Evolutionary conservation across 441 rosid genomes (phyloP), one percentile per base, ranked within the genome.

Genomic region (Capsella rubella): DNA sequence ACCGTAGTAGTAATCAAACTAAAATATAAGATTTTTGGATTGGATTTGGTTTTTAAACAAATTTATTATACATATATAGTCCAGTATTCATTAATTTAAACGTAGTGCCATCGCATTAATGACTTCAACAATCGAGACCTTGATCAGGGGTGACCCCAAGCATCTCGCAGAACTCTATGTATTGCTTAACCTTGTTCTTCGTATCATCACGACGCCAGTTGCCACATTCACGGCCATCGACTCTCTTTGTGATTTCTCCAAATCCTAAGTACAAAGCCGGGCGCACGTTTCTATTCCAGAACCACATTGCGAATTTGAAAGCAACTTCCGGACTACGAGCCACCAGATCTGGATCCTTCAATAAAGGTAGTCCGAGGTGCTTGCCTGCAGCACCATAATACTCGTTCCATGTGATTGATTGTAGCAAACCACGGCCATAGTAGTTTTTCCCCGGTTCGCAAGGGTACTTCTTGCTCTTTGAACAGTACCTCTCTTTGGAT

Each of bases 391-490:
- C 84, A 43, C 91, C 89, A 25, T 85, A 85, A 69, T 87, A 85
- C 84, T 32, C 85, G 67, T 87, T 87, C 91, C 89, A 87, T 12
- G 83, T 81, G 28, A 84, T 79, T 42, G 73, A 58, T 58, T 85
- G 91, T 74, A 87, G 78, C 7, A 84, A 78, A 31, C 91, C 86
- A 2, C 89, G 84, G 14, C 91, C 88, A 14, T 78, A 79, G 80
- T 87, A 85, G 16, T 71, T 60, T 69, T 73, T 39, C 0, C 55
- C 74, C n/a, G 65, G 70, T 35, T 67, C 72, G 66, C 73, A 72
- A 6, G 58, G 45, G 59, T 73, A 78, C 25, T 40, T 50, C 40
- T 77, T 42, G 78, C 42, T 15, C 34, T 52, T 64, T 50, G 69
- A 57, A 37, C 89, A 86, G 43, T 85, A 81, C 0, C 27, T 15